Evolutionary conservation across 2,329 filamentous ascomycete species (phyloP), one percentile per base, ranked within the genome.

Genomic region (Aureobasidium sp.): DNA sequence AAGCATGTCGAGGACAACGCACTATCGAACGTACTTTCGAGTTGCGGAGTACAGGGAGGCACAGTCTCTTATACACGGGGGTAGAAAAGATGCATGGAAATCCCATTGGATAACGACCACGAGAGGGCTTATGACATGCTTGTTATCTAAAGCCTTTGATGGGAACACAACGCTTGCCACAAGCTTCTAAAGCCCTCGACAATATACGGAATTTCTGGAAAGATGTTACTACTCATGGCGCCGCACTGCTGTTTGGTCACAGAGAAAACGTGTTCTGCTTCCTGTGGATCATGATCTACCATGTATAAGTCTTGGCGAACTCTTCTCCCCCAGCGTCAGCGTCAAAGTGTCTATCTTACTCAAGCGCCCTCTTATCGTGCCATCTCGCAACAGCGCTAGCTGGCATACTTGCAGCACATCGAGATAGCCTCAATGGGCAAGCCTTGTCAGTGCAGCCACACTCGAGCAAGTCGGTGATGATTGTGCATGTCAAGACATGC

Each of bases 51-150:
- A 34, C 32, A 34, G 32, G 32, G 9, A 34, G 32, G 10, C 32
- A 34, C 13, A n/a, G 53, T 27, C 37, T 58, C 53, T 42, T 58
- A 49, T 49, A 49, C 47, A 49, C 47, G n/a, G 47, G 47, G 53
- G 53, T 32, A 41, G 37, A 25, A 41, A 45, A 58, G 53, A 37
- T 37, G 41, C 10, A 58, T 58, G 53, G 45, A 39, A 58, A 45
- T 37, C 39, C 53, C 34, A 41, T 45, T 58, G 13, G 32, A 45
- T 16, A 32, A 58, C 45, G 39, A 45, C 36, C 53, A 58, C 36
- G 53, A 42, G 53, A 45, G 47, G 47, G 47, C 27, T 49, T 49
- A 49, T 49, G 47, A 49, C 27, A 49, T 49, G 27, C 47, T 49
- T 49, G 11, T 49, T 49, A 49, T 49, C 5, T 49, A 49, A 49